These are phyloP conservation scores for Bruguiera hainesii DNA, from an alignment of 441 rosid genomes.

Conservation along the genomic window DNA sequence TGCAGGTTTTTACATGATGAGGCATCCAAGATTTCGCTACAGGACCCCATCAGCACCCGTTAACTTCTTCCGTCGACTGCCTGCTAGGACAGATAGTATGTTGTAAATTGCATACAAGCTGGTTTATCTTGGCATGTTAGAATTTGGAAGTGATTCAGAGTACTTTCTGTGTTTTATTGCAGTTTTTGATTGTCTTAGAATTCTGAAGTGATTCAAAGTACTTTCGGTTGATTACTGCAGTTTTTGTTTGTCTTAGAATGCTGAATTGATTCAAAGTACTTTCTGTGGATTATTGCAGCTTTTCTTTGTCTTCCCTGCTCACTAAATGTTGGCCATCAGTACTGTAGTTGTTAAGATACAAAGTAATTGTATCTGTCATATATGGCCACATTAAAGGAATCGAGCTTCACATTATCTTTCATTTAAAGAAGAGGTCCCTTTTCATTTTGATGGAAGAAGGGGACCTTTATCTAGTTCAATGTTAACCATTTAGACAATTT, in stretches of 20 bases:
- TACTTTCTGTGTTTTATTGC: too few species aligned
- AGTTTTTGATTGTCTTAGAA: too few species aligned
- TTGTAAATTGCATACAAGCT: constrained; percentile 32
- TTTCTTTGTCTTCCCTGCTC: constrained; percentile 3
- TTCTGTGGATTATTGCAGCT: background rate
- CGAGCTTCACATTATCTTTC: constrained; percentile 1
- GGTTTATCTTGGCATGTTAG: constrained; percentile 6
- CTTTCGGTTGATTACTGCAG: too few species aligned
- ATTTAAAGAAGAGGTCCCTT: background rate
- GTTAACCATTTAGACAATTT: too few species aligned
- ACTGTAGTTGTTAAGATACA: constrained; percentile 1
- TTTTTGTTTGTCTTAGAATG: too few species aligned
- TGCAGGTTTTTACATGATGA: constrained; percentile 73
- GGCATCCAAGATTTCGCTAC: constrained; percentile 89
- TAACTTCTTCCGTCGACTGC: constrained; percentile 91
- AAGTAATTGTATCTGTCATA: constrained; percentile 9
- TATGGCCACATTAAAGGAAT: constrained; percentile 2
- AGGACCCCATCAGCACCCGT: constrained; percentile 74
- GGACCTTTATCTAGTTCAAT: too few species aligned
- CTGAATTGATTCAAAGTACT: too few species aligned
- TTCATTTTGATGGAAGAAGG: background rate
- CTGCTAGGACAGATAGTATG: constrained; percentile 84
- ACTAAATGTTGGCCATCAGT: background rate
- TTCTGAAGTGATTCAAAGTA: background rate
- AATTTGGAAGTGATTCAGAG: constrained; percentile 19